Percentiles rank a stretch among this genome's conserved stretches.
Evolutionary conservation across 192 early-diverging fungal genomes (phyloP).

Genomic region (Neocallimastix lanati): DNA sequence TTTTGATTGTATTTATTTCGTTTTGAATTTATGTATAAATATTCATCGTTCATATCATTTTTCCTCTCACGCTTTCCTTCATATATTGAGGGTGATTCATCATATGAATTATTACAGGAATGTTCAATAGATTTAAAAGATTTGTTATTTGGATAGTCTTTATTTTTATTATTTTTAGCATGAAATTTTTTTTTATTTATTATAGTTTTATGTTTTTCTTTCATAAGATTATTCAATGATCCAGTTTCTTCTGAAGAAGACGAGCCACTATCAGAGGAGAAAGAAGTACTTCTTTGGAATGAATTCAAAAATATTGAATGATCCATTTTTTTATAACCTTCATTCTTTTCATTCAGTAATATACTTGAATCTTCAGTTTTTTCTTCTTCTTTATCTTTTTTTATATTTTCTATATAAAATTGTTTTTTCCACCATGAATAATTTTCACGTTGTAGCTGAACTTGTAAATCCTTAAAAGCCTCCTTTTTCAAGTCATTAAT

Average conservation of each 20-base stretch:
- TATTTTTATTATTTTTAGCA: background rate
- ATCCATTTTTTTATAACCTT: background rate
- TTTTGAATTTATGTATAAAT: background rate
- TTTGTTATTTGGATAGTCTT: background rate
- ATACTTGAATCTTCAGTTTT: background rate
- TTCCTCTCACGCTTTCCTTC: background rate
- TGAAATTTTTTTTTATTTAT: no score
- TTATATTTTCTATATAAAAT: background rate
- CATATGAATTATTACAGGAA: background rate
- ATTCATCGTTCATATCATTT: background rate
- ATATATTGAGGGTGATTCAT: background rate
- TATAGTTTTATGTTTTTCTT: no score
- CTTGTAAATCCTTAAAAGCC: background rate
- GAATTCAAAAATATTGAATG: background rate
- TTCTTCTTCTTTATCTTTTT: background rate
- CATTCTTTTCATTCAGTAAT: background rate
- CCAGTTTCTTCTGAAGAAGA: background rate
- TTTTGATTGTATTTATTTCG: background rate
- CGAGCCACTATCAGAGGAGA: background rate
- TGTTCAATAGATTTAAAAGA: background rate
- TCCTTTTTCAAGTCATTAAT: background rate
- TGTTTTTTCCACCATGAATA: background rate
- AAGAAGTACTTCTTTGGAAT: background rate
- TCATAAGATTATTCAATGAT: no score
- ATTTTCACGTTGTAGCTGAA: background rate